Evolutionary conservation across 768 basidiomycete species (phyloP), one percentile per base, ranked within the genome.

Genomic region (Suillus ampliporus): DNA sequence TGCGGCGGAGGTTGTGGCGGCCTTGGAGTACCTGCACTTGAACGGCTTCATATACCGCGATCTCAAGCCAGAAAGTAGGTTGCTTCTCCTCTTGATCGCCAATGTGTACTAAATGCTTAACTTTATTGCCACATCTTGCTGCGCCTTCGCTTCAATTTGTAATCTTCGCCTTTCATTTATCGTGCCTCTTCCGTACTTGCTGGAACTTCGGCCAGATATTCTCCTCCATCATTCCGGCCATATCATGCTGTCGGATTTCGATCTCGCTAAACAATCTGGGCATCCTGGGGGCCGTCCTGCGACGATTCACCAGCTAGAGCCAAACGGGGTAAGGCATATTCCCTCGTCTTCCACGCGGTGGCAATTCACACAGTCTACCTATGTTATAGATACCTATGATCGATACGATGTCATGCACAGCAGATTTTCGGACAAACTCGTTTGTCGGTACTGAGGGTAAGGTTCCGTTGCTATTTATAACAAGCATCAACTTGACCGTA

Each of bases 31-130:
- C 76, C 83, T 99, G 60, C 97, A 99, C 83, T 86, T 99, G 62
- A 99, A 98, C 89, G 97, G 97, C 31, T 99, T 96, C 81, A 99
- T 99, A 70, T 99, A 99, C 80, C 89, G 97, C 60, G 97, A 99
- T 84, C 86, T 99, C 59, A 99, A 99, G 78, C 97, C 97, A 37
- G 97, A 99, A 81, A 99, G 97, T 99, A 80, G 70, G 97, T 83
- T 37, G 46, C 51, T 41, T 41, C 44, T 59, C 47, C 58, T 65
- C 61, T 56, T 21, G 37, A 40, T 60, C 47, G 34, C n/a, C 28
- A 37, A 35, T 41, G 19, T 61, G 35, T 59, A 43, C 35, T 17
- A 21, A 40, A 51, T 52, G 21, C 58, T 47, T 60, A 64, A 51
- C 51, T 65, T 50, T 58, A 60, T 68, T 40, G 60, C 62, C 60